Conservation (phyloP, 306 rosid species). For the Rosa chinensis region DNA sequence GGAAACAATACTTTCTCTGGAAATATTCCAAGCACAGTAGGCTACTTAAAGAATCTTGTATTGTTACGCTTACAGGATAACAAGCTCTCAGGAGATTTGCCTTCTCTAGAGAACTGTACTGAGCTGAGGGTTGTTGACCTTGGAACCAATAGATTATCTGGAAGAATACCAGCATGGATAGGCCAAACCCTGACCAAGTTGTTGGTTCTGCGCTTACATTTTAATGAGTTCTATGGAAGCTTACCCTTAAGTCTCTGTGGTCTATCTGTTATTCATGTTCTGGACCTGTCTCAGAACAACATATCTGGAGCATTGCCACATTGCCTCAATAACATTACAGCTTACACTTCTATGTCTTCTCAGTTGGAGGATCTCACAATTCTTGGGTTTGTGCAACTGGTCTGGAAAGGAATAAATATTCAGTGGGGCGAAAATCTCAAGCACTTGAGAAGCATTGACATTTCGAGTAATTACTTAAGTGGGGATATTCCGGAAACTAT, state of each 20-base stretch:
- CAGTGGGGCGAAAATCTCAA: slow-evolving; percentile 16
- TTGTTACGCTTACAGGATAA: slow-evolving; percentile 9
- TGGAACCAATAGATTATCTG: slow-evolving; percentile 20
- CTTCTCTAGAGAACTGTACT: slow-evolving; percentile 25
- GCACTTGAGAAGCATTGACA: slow-evolving; percentile 24
- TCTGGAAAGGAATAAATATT: slow-evolving; percentile 29
- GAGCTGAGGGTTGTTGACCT: slow-evolving; percentile 24
- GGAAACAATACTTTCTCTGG: neutral
- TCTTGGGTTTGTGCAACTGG: neutral
- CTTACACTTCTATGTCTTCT: slow-evolving; percentile 6
- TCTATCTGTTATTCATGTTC: slow-evolving; percentile 3
- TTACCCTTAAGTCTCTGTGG: slow-evolving; percentile 8
- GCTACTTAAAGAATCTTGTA: neutral
- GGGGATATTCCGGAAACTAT: slow-evolving; percentile 31
- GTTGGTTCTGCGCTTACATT: slow-evolving; percentile 12
- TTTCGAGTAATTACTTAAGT: slow-evolving; percentile 29
- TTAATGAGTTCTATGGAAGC: slow-evolving; percentile 24
- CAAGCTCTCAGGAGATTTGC: slow-evolving; percentile 22
- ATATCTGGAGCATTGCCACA: neutral
- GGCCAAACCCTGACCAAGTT: slow-evolving; percentile 14
- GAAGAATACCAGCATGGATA: slow-evolving; percentile 21
- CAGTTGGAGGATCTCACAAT: neutral
- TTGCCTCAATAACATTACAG: slow-evolving; percentile 19
- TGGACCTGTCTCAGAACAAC: slow-evolving; percentile 20
- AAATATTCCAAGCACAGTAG: slow-evolving; percentile 7